A percentile compares a stretch with the other conserved stretches of the same genome.
Conservation (phyloP, 2,329 filamentous ascomycete species). For the Fusarium burgessii region DNA sequence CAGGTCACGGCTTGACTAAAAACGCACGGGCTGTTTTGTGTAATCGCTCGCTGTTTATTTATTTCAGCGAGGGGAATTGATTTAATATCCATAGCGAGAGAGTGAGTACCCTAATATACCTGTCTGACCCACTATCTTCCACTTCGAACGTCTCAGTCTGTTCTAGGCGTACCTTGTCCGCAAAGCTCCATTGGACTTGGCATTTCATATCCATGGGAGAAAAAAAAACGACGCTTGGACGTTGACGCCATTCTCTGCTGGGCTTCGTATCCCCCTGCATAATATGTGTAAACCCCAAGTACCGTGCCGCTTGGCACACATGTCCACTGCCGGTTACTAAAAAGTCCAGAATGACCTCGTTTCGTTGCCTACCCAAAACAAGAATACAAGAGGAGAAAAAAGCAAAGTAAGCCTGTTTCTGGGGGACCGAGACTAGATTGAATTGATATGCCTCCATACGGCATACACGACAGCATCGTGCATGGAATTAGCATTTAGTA, state of each 20-base stretch:
- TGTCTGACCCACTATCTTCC: conserved; percentile 40
- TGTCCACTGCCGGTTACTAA: conserved; percentile 25
- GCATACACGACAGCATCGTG: conserved; percentile 5
- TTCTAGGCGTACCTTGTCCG: conserved; percentile 32
- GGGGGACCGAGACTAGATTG: conserved; percentile 5
- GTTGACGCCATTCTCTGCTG: conserved; percentile 41
- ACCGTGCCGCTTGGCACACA: conserved; percentile 23
- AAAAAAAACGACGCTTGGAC: conserved; percentile 27
- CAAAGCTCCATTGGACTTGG: conserved; percentile 14
- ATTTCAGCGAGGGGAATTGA: neutral
- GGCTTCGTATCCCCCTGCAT: conserved; percentile 31
- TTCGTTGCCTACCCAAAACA: neutral
- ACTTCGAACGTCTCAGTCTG: conserved; percentile 22
- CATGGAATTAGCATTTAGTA: conserved; percentile 11
- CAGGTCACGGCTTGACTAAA: conserved; percentile 16
- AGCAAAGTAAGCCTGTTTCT: neutral
- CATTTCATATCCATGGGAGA: conserved; percentile 35
- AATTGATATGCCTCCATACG: conserved; percentile 16
- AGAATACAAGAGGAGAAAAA: neutral
- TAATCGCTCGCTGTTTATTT: neutral
- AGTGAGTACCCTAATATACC: neutral
- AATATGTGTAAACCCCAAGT: conserved; percentile 27
- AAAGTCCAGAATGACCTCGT: conserved; percentile 10
- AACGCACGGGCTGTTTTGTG: conserved; percentile 22
- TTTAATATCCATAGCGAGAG: neutral